Base-by-base conservation (phyloP, 225 moss, liverwort and hornwort genomes). In the Climacium dendroides region DNA sequence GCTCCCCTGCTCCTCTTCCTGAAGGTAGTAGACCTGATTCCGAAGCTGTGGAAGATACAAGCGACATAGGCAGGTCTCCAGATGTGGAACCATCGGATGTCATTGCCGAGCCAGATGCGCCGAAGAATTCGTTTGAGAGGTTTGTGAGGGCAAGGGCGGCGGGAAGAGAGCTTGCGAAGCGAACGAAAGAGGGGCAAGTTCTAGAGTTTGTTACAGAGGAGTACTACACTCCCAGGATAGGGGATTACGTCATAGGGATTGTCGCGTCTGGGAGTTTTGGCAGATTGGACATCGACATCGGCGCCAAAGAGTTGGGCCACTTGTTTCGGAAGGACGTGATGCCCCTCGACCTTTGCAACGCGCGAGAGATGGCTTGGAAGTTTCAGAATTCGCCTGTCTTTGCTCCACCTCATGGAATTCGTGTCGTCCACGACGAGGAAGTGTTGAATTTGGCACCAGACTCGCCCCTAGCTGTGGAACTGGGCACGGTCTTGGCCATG, bases 281-380 rank as follows among this genome's bases (percentile, higher is more conserved):
- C 82, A 95, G 90, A 76, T 63, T 97, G 82, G 96, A 96, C 53
- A 85, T 97, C 52, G 66, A 96, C 66, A 92, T 97, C 20, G 97
- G 97, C 26, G 88, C 96, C 45, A 83, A 85, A 43, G 81, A 96
- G 39, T 82, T 96, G 41, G 97, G 95, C 74, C 89, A 92, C 63
- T 89, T 96, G 86, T 94, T 96, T 52, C 84, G 91, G 55, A 97
- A 96, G 91, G 96, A 97, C 55, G 88, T 91, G 74, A 92, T 93
- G 85, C 96, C 96, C n/a, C 87, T 96, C 25, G 96, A 95, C 81
- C 29, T 53, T 50, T 92, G 93, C 61, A 65, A 89, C 47, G 23
- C 88, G 28, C 82, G 94, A 17, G 92, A 92, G 69, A 76, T 90
- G 81, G 89, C 91, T 74, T 95, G 96, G 95, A 87, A 91, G 53